Percentiles rank a stretch among this genome's conserved stretches.
These are phyloP conservation scores for Scheffersomyces parashehatae DNA, from an alignment of 1,139 yeast genomes.

Conservation along the genomic window DNA sequence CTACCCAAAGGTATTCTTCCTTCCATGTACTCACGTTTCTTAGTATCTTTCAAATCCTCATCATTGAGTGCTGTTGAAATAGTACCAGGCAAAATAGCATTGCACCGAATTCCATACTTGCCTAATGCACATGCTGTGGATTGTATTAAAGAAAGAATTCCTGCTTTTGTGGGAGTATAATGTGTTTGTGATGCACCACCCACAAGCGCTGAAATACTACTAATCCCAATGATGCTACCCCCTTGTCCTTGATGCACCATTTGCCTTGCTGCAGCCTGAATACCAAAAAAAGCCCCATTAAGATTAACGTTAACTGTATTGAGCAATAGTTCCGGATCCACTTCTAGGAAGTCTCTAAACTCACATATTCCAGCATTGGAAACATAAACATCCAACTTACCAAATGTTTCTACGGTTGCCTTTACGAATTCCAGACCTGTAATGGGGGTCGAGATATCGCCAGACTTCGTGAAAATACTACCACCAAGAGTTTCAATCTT, in stretches of 20 bases:
- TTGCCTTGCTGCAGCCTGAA: conserved; percentile 48
- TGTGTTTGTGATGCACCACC: conserved; percentile 42
- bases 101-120: conserved; percentile 37
- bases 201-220: conserved; percentile 41
- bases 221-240: conserved; percentile 46
- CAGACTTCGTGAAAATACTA: conserved; percentile 35
- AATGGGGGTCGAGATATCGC: conserved; percentile 41
- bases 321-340: conserved; percentile 30
- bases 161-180: conserved; percentile 51
- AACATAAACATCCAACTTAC: conserved; percentile 41
- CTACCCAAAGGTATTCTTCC: conserved; percentile 47
- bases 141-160: conserved; percentile 45
- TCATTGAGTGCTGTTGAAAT: conserved; percentile 41
- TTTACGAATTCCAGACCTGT: conserved; percentile 34
- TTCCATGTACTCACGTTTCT: conserved; percentile 34
- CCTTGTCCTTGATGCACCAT: conserved; percentile 47
- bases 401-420: conserved; percentile 34
- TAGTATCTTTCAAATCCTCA: conserved; percentile 31
- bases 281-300: conserved; percentile 44
- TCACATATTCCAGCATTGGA: conserved; percentile 49
- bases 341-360: conserved; percentile 27
- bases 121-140: conserved; percentile 46
- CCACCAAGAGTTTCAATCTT: conserved; percentile 17
- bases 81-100: conserved; percentile 47
- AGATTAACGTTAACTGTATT: conserved; percentile 37